A percentile compares a stretch with the other conserved stretches of the same genome.
phyloP scores from a whole-genome alignment of 345 rosid genomes.

The Rhizophora mangle region DNA sequence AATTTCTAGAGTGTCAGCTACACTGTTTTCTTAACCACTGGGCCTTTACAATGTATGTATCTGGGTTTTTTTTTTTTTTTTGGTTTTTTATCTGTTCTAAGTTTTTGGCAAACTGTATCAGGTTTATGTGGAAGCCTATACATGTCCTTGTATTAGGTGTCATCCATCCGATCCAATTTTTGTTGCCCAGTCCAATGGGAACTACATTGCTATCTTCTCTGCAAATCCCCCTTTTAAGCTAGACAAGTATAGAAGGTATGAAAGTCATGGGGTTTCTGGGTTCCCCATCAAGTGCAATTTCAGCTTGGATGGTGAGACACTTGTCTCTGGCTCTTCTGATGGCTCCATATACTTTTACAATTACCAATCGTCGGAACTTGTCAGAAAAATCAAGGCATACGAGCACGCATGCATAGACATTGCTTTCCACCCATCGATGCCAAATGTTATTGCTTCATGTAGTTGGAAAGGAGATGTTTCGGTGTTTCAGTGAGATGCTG shows the following conservation, averaged over 20 bases:
- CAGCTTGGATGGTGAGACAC: constrained; percentile 62
- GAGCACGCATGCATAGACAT: constrained; percentile 67
- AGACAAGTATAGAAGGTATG: constrained; percentile 69
- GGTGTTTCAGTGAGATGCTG: constrained; percentile 29
- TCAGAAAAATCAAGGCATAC: constrained; percentile 59
- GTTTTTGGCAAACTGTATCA: constrained; percentile 13
- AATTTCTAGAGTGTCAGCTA: too few relatives aligned
- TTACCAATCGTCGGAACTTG: constrained; percentile 45
- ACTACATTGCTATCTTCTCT: constrained; percentile 85
- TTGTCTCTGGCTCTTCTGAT: constrained; percentile 75
- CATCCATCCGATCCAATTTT: constrained; percentile 69
- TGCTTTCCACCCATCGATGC: constrained; percentile 57
- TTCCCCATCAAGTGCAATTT: constrained; percentile 79
- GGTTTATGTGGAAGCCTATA: constrained; percentile 86
- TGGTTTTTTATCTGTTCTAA: background rate
- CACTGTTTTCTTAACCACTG: too few relatives aligned
- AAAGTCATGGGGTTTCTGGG: constrained; percentile 75
- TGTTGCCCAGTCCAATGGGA: constrained; percentile 80
- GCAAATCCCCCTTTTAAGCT: constrained; percentile 72
- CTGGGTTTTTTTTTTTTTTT: background rate
- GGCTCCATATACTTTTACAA: constrained; percentile 58
- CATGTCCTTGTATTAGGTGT: constrained; percentile 64
- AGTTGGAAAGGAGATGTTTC: constrained; percentile 76
- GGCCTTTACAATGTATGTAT: too few relatives aligned
- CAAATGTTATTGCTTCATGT: constrained; percentile 64